Percentiles rank a stretch among this genome's conserved stretches.
phyloP scores from a whole-genome alignment of 2,329 filamentous ascomycete species.

The Phoma herbarum region DNA sequence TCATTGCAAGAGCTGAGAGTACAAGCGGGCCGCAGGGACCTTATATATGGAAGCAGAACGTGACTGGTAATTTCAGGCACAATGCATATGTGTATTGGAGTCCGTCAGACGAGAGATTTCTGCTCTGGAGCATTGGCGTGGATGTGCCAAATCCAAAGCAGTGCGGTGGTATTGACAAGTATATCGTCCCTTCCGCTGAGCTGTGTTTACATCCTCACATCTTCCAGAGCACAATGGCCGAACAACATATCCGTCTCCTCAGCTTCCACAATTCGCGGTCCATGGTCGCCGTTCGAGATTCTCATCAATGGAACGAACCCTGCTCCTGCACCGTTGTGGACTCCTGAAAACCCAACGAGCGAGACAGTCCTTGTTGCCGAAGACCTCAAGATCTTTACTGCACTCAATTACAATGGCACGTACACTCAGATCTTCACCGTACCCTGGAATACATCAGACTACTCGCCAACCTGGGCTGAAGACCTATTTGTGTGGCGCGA shows the following conservation, averaged over 20 bases:
- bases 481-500: constrained; percentile 52
- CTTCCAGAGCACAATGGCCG: constrained; percentile 20
- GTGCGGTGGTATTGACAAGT: constrained; percentile 25
- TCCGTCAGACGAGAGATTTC: constrained; percentile 54
- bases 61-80: constrained; percentile 57
- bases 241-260: constrained; percentile 34
- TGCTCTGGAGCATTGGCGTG: constrained; percentile 58
- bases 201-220: not conserved
- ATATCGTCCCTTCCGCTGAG: not conserved
- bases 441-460: constrained; percentile 35
- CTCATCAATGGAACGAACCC: constrained; percentile 54
- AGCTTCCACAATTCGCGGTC: constrained; percentile 23
- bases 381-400: constrained; percentile 50
- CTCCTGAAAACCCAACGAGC: constrained; percentile 32
- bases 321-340: constrained; percentile 53
- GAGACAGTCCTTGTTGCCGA: constrained; percentile 49
- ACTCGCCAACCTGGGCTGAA: constrained; percentile 35
- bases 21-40: constrained; percentile 56
- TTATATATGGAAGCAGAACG: constrained; percentile 53
- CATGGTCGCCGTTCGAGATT: constrained; percentile 26
- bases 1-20: constrained; percentile 58
- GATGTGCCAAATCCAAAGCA: constrained; percentile 37
- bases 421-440: constrained; percentile 35
- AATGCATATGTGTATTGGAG: constrained; percentile 59
- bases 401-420: constrained; percentile 35